These are phyloP conservation scores for Mycena olivaceomarginata DNA, from an alignment of 768 basidiomycete genomes.

Conservation along the genomic window DNA sequence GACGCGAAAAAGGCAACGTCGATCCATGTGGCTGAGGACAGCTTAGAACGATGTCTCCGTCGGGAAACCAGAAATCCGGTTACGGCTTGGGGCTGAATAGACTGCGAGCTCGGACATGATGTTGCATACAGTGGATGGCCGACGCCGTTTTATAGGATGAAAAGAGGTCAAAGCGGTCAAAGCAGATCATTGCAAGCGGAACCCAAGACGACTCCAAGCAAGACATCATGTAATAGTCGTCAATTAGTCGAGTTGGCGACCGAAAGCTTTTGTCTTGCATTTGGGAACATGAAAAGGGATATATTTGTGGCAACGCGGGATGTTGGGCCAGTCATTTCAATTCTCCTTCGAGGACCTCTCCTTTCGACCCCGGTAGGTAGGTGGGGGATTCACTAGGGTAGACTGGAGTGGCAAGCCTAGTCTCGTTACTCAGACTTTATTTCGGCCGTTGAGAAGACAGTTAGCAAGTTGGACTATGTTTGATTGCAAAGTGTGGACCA, in stretches of 20 bases:
- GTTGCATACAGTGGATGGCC: no score
- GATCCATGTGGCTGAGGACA: background rate
- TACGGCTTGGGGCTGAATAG: background rate
- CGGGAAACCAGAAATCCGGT: slow-evolving; percentile 13
- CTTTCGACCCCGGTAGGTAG: no score
- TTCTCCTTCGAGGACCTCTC: no score
- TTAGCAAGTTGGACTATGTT: background rate
- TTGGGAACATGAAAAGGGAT: no score
- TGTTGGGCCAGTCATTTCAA: no score
- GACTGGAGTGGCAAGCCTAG: no score
- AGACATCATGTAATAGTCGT: background rate
- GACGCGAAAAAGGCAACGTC: background rate
- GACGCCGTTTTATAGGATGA: slow-evolving; percentile 17
- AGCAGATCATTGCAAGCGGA: slow-evolving; percentile 11
- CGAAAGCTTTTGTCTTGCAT: no score
- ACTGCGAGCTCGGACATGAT: background rate
- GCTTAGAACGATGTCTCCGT: slow-evolving; percentile 16
- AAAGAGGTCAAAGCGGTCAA: slow-evolving; percentile 11
- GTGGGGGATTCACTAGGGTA: no score
- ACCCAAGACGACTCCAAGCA: background rate
- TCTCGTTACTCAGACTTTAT: no score
- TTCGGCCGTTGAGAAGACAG: no score
- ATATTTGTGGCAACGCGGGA: no score
- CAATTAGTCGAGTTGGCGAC: no score
- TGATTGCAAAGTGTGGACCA: background rate